Evolutionary conservation across 2,329 filamentous ascomycete species (phyloP).

Genomic region (Ceratocystis cubensis): DNA sequence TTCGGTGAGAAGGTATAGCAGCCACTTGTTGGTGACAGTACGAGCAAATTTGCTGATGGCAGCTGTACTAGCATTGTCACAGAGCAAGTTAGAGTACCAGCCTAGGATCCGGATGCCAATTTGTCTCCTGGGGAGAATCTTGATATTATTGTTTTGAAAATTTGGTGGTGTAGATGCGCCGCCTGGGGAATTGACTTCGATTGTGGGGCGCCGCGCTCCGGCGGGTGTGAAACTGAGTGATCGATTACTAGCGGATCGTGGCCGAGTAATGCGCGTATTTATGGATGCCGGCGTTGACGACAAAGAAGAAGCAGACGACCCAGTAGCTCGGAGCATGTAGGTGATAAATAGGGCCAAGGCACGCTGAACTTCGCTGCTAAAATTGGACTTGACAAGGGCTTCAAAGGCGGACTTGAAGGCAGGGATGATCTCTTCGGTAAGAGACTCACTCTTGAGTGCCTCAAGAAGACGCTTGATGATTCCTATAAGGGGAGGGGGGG

Average conservation of each 20-base stretch:
- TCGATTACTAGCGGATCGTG: slow-evolving; percentile 13
- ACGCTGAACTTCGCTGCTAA: slow-evolving; percentile 73
- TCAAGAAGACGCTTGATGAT: slow-evolving; percentile 85
- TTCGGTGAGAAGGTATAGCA: slow-evolving; percentile 80
- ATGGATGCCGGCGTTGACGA: slow-evolving; percentile 29
- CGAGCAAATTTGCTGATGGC: slow-evolving; percentile 80
- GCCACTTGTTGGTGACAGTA: slow-evolving; percentile 94
- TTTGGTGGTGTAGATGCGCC: background rate
- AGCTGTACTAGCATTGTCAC: slow-evolving; percentile 52
- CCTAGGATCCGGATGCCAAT: slow-evolving; percentile 62
- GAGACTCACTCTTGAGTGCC: slow-evolving; percentile 72
- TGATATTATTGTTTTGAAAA: background rate
- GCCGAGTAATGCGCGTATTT: slow-evolving; percentile 2
- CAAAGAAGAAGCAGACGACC: slow-evolving; percentile 35
- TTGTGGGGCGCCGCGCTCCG: slow-evolving; percentile 10
- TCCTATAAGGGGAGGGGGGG: slow-evolving; percentile 36
- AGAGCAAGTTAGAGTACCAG: slow-evolving; percentile 67
- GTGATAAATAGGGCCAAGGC: slow-evolving; percentile 86
- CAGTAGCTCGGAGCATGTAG: slow-evolving; percentile 62
- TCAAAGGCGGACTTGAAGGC: slow-evolving; percentile 70
- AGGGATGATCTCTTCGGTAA: slow-evolving; percentile 58
- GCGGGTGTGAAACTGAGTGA: slow-evolving; percentile 30
- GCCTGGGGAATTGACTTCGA: slow-evolving; percentile 16
- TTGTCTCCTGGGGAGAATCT: slow-evolving; percentile 30
- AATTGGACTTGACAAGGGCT: slow-evolving; percentile 64